Evolutionary conservation across 768 basidiomycete species (phyloP), one percentile per base, ranked within the genome.

Genomic region (Tremella fuciformis): DNA sequence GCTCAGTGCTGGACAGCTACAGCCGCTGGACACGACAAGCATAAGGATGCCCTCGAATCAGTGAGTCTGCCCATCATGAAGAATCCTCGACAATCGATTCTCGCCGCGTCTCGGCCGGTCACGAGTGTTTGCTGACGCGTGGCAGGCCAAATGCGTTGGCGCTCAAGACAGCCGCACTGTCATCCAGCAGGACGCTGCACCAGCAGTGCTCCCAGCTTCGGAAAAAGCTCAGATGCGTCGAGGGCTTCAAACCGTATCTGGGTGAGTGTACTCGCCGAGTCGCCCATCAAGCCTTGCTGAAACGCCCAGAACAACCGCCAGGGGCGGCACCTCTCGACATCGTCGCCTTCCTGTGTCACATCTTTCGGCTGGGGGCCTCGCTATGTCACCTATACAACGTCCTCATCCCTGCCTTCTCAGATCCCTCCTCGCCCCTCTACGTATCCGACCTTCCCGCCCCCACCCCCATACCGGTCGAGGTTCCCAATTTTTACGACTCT

Each of bases 321-420:
- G 55, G 50, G 8, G 72, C 67, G n/a, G 63, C 63, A 46, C 68
- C 53, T 13, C 70, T 73, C 21, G 92, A 97, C 79, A 90, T 91
- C 38, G 94, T 99, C 69, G 86, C 88, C 48, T 89, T 91, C 76
- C 85, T 97, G 50, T 94, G 93, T 87, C 89, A 91, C 73, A 86
- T 89, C 74, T 89, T 99, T 79, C 86, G 91, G 41, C 84, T 91
- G 37, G 96, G 96, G 58, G 86, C 90, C 49, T 87, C 92, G 46
- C 87, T 98, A 66, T 94, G 91, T 80, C 96, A 88, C 80, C 85
- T 99, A 68, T 94, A 90, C 82, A 94, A 99, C 79, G 85, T 88
- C 76, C 85, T 97, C 56, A 69, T 74, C 44, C 76, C 77, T 39
- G 67, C 76, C 29, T 71, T 78, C 59, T 57, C 59, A 44, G 57